Evolutionary conservation across 257 asterid species (phyloP).

Genomic region (Craterostigma plantagineum): DNA sequence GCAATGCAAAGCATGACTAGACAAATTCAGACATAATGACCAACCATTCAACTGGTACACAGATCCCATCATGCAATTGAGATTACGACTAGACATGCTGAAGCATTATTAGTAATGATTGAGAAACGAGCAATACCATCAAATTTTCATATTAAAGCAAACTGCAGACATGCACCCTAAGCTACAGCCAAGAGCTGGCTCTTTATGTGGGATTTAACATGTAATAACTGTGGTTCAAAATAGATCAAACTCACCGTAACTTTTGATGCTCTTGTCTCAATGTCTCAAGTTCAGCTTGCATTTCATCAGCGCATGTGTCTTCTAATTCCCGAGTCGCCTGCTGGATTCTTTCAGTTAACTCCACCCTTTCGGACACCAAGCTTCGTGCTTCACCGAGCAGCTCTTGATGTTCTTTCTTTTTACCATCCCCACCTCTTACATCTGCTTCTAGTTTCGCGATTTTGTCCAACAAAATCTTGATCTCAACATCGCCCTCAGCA

Average conservation of each 20-base stretch:
- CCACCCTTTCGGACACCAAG: slow-evolving; percentile 35
- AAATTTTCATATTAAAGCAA: too few relatives aligned
- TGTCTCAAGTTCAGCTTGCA: slow-evolving; percentile 41
- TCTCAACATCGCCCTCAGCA: slow-evolving; percentile 62
- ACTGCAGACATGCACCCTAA: neutral
- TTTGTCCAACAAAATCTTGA: slow-evolving; percentile 50
- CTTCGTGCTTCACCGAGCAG: slow-evolving; percentile 38
- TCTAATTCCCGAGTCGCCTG: slow-evolving; percentile 45
- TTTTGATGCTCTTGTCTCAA: slow-evolving; percentile 48
- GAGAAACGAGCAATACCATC: too few relatives aligned
- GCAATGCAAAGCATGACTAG: too few relatives aligned
- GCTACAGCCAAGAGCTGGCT: too few relatives aligned
- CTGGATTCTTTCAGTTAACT: slow-evolving; percentile 30
- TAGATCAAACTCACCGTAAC: slow-evolving; percentile 43
- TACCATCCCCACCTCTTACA: slow-evolving; percentile 26
- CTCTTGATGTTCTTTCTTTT: slow-evolving; percentile 39
- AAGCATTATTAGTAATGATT: too few relatives aligned
- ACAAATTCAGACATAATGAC: too few relatives aligned
- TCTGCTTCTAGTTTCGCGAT: slow-evolving; percentile 47
- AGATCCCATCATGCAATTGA: too few relatives aligned
- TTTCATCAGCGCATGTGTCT: slow-evolving; percentile 27
- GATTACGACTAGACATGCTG: too few relatives aligned
- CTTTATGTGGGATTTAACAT: too few relatives aligned
- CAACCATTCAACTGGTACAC: too few relatives aligned
- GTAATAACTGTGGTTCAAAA: neutral